phyloP scores from a whole-genome alignment of 495 filamentous ascomycete genomes.

The Lasiosphaeria miniovina region DNA sequence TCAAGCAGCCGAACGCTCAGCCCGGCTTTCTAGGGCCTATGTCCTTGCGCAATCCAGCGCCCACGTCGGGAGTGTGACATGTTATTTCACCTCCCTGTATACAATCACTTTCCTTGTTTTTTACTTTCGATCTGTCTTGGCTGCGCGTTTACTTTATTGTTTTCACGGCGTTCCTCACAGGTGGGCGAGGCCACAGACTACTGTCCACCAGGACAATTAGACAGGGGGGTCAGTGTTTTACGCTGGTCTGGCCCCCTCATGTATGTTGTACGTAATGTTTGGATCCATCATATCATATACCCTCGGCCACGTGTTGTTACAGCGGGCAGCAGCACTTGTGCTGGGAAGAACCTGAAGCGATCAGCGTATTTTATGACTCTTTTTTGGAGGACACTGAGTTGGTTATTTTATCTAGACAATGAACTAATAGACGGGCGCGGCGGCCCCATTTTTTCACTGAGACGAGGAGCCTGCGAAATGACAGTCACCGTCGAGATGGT shows the following conservation, averaged over 20 bases:
- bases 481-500: no score
- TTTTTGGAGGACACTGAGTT: no score
- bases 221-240: neutral
- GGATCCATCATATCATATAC: neutral
- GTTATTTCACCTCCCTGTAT: neutral
- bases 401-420: no score
- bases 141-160: neutral
- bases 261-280: constrained; percentile 1
- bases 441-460: no score
- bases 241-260: neutral
- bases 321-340: neutral
- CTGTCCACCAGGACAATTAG: neutral
- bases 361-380: no score
- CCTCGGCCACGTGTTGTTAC: neutral
- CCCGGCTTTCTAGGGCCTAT: constrained; percentile 35
- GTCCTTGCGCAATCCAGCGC: constrained; percentile 19
- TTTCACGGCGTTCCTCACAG: neutral
- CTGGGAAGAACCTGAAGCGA: no score
- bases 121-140: neutral
- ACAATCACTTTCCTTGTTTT: neutral
- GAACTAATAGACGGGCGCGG: no score
- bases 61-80: neutral
- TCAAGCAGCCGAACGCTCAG: constrained; percentile 12
- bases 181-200: neutral
- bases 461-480: no score